These are phyloP conservation scores for Periconia digitata DNA, from an alignment of 2,329 filamentous ascomycete species.

Conservation along the genomic window DNA sequence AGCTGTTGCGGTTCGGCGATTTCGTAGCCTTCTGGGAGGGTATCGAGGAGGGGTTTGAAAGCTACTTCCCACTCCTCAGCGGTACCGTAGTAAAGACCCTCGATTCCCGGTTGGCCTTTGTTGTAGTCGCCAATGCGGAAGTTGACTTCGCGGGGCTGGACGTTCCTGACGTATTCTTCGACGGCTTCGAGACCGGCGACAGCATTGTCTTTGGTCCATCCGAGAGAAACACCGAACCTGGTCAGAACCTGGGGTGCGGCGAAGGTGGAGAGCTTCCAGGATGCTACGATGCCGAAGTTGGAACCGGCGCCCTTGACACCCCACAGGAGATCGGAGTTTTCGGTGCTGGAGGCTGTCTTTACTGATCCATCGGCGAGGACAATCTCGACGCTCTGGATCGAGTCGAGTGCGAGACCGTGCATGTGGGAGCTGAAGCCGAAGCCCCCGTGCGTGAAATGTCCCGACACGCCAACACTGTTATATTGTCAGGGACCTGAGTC, in stretches of 20 bases:
- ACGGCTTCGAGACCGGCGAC: constrained; percentile 14
- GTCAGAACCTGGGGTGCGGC: constrained; percentile 8
- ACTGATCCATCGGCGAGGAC: constrained; percentile 32
- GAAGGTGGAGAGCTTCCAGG: constrained; percentile 20
- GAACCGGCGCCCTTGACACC: constrained; percentile 37
- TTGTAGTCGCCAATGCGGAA: constrained; percentile 15
- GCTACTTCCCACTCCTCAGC: constrained; percentile 7
- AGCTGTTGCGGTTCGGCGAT: constrained; percentile 5
- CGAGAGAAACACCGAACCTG: constrained; percentile 9
- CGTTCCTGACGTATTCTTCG: constrained; percentile 14
- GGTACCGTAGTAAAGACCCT: constrained; percentile 16
- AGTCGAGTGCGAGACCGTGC: constrained; percentile 15
- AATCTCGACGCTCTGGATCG: constrained; percentile 10
- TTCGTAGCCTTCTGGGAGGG: constrained; percentile 9
- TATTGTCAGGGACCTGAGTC: not conserved
- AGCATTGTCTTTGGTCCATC: constrained; percentile 13
- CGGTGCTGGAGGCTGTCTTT: constrained; percentile 23
- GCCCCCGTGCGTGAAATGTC: constrained; percentile 15
- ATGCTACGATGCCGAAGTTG: constrained; percentile 37
- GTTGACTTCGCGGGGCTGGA: constrained; percentile 11
- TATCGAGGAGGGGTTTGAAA: constrained; percentile 13
- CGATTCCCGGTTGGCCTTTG: constrained; percentile 10
- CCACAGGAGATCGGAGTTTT: constrained; percentile 40
- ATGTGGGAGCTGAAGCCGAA: constrained; percentile 16
- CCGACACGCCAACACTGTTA: constrained; percentile 12